Conservation (phyloP, 1,284 basidiomycete genomes). For the Rhodofomes roseus region DNA sequence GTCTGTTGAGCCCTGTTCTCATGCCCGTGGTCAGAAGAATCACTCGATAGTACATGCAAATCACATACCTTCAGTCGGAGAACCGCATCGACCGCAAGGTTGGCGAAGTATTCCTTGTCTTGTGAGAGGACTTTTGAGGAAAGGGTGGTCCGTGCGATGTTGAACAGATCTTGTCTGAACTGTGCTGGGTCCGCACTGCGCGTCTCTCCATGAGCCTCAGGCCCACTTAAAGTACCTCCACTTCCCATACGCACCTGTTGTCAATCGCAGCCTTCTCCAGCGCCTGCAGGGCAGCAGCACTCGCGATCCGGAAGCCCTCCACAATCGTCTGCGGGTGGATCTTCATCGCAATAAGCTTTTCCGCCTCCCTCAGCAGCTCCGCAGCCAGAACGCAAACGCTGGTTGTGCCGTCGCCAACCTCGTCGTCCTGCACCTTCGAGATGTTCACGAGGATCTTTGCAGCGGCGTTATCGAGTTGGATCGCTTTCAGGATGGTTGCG, state of each 20-base stretch:
- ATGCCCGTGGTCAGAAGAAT: background rate
- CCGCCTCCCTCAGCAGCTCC: conserved; percentile 92
- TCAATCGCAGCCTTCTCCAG: conserved; percentile 82
- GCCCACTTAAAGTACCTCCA: background rate
- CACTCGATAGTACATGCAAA: background rate
- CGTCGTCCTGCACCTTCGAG: conserved; percentile 99
- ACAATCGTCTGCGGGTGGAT: conserved; percentile 99
- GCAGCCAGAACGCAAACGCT: conserved; percentile 91
- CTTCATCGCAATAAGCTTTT: conserved; percentile 89
- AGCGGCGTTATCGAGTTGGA: conserved; percentile 97
- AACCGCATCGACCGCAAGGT: conserved; percentile 97
- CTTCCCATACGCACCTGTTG: conserved; percentile 60
- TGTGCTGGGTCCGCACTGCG: conserved; percentile 64
- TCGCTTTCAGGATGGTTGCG: conserved; percentile 96
- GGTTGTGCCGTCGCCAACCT: conserved; percentile 98
- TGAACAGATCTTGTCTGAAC: conserved; percentile 91
- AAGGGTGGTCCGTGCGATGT: conserved; percentile 95
- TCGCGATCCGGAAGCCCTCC: conserved; percentile 96
- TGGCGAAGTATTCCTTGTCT: conserved; percentile 99
- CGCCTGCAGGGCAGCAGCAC: conserved; percentile 80
- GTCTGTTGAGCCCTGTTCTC: conserved; percentile 84
- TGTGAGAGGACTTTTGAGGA: conserved; percentile 96
- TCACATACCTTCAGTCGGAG: conserved; percentile 77
- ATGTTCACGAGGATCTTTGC: conserved; percentile 99
- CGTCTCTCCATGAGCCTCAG: conserved; percentile 8